phyloP scores from a whole-genome alignment of 805 yeast species.

The Candida broadrunensis region DNA sequence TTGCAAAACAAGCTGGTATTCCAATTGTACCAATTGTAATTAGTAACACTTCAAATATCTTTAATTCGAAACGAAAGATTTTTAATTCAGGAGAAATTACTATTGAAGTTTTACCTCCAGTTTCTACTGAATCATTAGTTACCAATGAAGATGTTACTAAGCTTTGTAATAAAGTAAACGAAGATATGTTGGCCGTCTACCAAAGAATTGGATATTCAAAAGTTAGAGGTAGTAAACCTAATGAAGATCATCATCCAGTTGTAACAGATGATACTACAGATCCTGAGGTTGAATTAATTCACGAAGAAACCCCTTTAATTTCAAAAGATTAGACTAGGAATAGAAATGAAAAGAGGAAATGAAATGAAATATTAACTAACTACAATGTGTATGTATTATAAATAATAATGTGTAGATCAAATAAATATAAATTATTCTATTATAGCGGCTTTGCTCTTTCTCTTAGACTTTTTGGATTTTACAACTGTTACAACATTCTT shows the following conservation, averaged over 20 bases:
- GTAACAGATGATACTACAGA: slow-evolving; percentile 8
- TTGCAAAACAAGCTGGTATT: slow-evolving; percentile 88
- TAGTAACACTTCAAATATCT: slow-evolving; percentile 75
- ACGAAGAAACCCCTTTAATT: slow-evolving; percentile 21
- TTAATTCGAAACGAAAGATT: slow-evolving; percentile 56
- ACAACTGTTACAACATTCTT: slow-evolving; percentile 24
- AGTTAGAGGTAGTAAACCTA: slow-evolving; percentile 1
- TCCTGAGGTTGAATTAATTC: slow-evolving; percentile 10
- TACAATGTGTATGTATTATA: too few relatives aligned
- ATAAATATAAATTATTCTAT: slow-evolving; percentile 23
- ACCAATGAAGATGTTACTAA: slow-evolving; percentile 68
- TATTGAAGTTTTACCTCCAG: slow-evolving; percentile 79
- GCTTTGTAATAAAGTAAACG: slow-evolving; percentile 55
- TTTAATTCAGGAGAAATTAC: slow-evolving; percentile 76
- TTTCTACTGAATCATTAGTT: slow-evolving; percentile 61
- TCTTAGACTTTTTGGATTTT: slow-evolving; percentile 35
- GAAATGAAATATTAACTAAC: slow-evolving; percentile 1
- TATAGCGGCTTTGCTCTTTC: slow-evolving; percentile 38
- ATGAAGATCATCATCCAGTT: slow-evolving; percentile 9
- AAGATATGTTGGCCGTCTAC: slow-evolving; percentile 49
- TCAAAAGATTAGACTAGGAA: slow-evolving; percentile 8
- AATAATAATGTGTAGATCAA: too few relatives aligned
- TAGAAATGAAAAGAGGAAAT: too few relatives aligned
- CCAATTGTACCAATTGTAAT: slow-evolving; percentile 89
- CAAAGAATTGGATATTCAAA: slow-evolving; percentile 43